Evolutionary conservation across 2,329 filamentous ascomycete species (phyloP).

Genomic region (Aspergillus amoenus): DNA sequence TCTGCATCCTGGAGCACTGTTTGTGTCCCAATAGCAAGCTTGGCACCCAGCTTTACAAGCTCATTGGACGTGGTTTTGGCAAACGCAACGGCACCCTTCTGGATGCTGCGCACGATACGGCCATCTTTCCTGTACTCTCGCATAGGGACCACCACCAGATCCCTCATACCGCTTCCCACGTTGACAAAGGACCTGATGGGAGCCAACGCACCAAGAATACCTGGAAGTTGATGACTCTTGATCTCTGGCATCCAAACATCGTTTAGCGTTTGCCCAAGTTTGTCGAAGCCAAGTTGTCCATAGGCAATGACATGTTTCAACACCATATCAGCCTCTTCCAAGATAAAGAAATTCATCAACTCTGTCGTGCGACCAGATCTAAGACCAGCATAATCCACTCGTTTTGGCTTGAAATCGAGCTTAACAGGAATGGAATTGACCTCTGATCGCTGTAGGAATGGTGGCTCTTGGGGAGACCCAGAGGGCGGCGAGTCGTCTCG

Average conservation of each 20-base stretch:
- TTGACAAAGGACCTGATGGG: constrained; percentile 89
- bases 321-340: constrained; percentile 84
- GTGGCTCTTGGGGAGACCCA: constrained; percentile 66
- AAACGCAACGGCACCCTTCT: constrained; percentile 86
- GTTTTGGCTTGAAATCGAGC: constrained; percentile 96
- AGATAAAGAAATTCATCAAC: constrained; percentile 97
- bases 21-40: constrained; percentile 91
- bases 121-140: constrained; percentile 93
- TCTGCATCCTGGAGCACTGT: constrained; percentile 89
- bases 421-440: constrained; percentile 79
- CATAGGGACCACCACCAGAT: constrained; percentile 86
- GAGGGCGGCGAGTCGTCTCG: constrained; percentile 67
- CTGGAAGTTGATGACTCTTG: constrained; percentile 81
- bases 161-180: constrained; percentile 80
- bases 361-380: constrained; percentile 93
- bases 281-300: constrained; percentile 85
- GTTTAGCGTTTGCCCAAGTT: constrained; percentile 84
- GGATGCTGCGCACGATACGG: constrained; percentile 83
- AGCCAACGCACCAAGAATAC: constrained; percentile 83
- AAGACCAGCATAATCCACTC: constrained; percentile 91
- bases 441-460: constrained; percentile 88
- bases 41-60: constrained; percentile 90
- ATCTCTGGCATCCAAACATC: constrained; percentile 97
- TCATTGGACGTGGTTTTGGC: constrained; percentile 92
- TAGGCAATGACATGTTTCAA: constrained; percentile 90